Conservation (phyloP, 2,329 filamentous ascomycete genomes). For the Venturia pyrina region DNA sequence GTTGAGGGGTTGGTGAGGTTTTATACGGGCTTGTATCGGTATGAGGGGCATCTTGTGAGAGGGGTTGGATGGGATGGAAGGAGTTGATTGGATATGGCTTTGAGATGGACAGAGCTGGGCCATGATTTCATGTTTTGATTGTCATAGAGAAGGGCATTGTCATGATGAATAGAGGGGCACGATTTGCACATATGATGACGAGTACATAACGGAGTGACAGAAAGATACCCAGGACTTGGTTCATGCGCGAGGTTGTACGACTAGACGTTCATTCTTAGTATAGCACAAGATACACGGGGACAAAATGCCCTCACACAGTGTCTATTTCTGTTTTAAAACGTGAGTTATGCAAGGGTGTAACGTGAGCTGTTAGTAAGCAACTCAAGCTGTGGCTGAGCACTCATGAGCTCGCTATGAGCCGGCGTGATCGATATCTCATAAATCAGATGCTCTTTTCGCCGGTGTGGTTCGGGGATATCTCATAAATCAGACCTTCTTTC, state of each 20-base stretch:
- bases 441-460: too few relatives aligned
- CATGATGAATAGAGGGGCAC: neutral
- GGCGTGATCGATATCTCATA: too few relatives aligned
- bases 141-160: neutral
- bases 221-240: neutral
- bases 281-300: too few relatives aligned
- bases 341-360: too few relatives aligned
- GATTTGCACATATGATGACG: neutral
- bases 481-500: too few relatives aligned
- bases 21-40: slow-evolving; percentile 45
- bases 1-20: slow-evolving; percentile 62
- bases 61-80: neutral
- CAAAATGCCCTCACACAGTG: too few relatives aligned
- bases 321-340: too few relatives aligned
- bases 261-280: neutral
- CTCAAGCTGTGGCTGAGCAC: too few relatives aligned
- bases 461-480: too few relatives aligned
- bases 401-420: too few relatives aligned
- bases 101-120: neutral
- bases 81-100: neutral
- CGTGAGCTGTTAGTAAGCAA: too few relatives aligned
- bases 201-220: neutral
- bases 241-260: neutral
- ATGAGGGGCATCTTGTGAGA: slow-evolving; percentile 8
- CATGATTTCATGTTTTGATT: neutral